phyloP scores from a whole-genome alignment of 768 basidiomycete genomes.

The Suillus decipiens region DNA sequence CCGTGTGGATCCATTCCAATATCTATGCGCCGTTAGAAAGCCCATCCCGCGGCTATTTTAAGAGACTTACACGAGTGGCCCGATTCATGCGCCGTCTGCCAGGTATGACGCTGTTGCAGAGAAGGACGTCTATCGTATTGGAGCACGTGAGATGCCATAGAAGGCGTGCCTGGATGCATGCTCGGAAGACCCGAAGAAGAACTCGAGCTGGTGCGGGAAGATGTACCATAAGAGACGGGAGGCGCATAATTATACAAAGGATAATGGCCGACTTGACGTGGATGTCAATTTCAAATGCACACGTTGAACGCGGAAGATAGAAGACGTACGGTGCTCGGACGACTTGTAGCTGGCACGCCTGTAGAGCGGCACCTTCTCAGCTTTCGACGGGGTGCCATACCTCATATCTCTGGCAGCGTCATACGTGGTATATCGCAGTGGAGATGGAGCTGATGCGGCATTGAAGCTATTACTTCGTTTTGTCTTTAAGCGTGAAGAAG shows the following conservation, averaged over 20 bases:
- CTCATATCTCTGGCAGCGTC: slow-evolving; percentile 37
- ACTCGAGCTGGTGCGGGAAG: slow-evolving; percentile 54
- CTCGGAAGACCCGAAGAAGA: slow-evolving; percentile 46
- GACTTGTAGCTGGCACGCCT: slow-evolving; percentile 46
- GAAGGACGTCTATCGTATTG: slow-evolving; percentile 45
- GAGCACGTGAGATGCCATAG: slow-evolving; percentile 9
- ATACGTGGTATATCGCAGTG: slow-evolving; percentile 41
- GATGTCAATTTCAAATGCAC: slow-evolving; percentile 12
- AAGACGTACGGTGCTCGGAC: slow-evolving; percentile 46
- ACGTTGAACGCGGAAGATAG: slow-evolving; percentile 4
- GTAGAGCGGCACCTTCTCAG: slow-evolving; percentile 39
- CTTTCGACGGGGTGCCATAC: slow-evolving; percentile 31
- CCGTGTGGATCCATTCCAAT: slow-evolving; percentile 25
- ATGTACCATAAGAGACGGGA: slow-evolving; percentile 37
- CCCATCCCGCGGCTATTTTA: slow-evolving; percentile 7
- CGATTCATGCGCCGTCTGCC: slow-evolving; percentile 45
- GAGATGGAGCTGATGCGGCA: slow-evolving; percentile 40
- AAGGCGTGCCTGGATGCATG: slow-evolving; percentile 41
- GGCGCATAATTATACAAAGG: slow-evolving; percentile 33
- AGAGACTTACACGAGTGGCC: slow-evolving; percentile 42
- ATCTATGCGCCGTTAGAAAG: slow-evolving; percentile 11
- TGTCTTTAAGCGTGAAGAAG: slow-evolving; percentile 36
- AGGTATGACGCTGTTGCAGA: slow-evolving; percentile 48
- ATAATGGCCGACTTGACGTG: slow-evolving; percentile 30
- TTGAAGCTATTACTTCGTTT: slow-evolving; percentile 43